phyloP scores from a whole-genome alignment of 2,329 filamentous ascomycete species.

The Mycosphaerelloides madeirae region DNA sequence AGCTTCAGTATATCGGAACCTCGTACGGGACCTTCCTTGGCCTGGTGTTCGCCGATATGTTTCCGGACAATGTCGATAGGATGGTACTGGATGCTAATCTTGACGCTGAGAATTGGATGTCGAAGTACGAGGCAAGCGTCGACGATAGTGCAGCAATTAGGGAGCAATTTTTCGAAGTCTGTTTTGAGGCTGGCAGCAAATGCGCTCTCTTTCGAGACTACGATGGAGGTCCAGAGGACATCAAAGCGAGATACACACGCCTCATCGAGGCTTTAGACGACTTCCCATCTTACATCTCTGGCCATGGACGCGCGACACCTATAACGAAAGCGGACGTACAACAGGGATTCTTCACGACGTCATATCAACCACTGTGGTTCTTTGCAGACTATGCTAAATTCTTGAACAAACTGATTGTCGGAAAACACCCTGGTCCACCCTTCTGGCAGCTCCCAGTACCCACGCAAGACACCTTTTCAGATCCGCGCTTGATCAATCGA shows the following conservation, averaged over 20 bases:
- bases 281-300: conserved; percentile 14
- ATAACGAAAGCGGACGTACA: conserved; percentile 15
- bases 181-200: conserved; percentile 6
- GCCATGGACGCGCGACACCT: conserved; percentile 13
- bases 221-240: conserved; percentile 11
- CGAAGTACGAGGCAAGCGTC: conserved; percentile 16
- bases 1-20: conserved; percentile 30
- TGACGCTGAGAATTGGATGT: conserved; percentile 29
- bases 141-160: conserved; percentile 15
- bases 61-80: conserved; percentile 2
- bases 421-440: conserved; percentile 12
- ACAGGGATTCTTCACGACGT: conserved; percentile 18
- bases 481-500: conserved; percentile 14
- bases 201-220: conserved; percentile 15
- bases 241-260: conserved; percentile 13
- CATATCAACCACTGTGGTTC: conserved; percentile 19
- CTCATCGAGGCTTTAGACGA: conserved; percentile 13
- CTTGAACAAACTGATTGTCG: conserved; percentile 10
- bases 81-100: conserved; percentile 29
- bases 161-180: conserved; percentile 12
- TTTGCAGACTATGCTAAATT: conserved; percentile 19
- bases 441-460: conserved; percentile 19
- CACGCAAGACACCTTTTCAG: conserved; percentile 15
- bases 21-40: conserved; percentile 9
- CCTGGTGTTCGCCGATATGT: conserved; percentile 9